Percentiles rank a stretch among this genome's conserved stretches.
Conservation (phyloP, 129 eudicot species). For the Sambucus nigra region DNA sequence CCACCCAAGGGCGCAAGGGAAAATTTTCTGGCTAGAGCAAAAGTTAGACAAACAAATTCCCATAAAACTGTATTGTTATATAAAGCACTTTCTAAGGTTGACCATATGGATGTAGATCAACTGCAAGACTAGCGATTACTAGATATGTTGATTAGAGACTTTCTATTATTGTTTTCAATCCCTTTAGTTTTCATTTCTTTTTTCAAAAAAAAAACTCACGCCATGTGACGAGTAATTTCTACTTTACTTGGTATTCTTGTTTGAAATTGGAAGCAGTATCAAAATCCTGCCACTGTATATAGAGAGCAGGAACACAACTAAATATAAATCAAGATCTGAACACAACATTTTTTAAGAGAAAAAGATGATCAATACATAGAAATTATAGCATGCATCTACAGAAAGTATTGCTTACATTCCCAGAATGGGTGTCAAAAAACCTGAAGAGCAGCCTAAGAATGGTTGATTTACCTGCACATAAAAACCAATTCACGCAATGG, state of each 20-base stretch:
- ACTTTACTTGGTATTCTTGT: neutral
- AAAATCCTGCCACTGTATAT: neutral
- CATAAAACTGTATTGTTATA: too few species aligned
- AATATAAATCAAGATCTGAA: neutral
- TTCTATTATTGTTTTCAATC: too few species aligned
- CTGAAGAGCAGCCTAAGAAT: conserved; percentile 90
- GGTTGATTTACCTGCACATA: conserved; percentile 81
- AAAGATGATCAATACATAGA: neutral
- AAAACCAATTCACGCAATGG: conserved; percentile 10
- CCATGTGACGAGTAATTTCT: neutral
- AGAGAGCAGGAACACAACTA: neutral
- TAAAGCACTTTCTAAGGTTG: too few species aligned
- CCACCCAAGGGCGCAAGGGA: too few species aligned
- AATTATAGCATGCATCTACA: neutral
- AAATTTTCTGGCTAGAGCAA: too few species aligned
- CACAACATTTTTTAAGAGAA: too few species aligned
- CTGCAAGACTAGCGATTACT: too few species aligned
- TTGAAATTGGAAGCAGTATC: neutral
- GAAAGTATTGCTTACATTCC: conserved; percentile 48
- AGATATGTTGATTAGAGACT: too few species aligned
- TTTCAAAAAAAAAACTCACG: neutral
- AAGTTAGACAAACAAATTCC: too few species aligned
- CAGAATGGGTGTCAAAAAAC: conserved; percentile 72
- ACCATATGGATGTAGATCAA: too few species aligned
- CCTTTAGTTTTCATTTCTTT: too few species aligned